These are phyloP conservation scores for Coffea eugenioides DNA, from an alignment of 257 asterid species.

Conservation along the genomic window DNA sequence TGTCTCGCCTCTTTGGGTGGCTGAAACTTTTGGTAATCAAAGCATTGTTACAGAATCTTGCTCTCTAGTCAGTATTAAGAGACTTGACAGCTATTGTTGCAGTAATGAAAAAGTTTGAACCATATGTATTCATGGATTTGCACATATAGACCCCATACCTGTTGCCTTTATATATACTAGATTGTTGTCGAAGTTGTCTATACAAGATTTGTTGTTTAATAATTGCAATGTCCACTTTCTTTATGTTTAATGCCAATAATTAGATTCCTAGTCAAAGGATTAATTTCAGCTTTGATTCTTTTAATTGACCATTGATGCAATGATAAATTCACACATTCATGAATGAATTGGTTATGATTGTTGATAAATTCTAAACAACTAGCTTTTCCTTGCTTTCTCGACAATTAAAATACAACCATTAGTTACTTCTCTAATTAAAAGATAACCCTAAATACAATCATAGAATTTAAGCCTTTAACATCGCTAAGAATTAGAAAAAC, in stretches of 20 bases:
- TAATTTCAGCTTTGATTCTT: too few species aligned
- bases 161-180: background rate
- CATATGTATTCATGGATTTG: background rate
- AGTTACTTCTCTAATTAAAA: too few species aligned
- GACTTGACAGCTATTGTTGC: background rate
- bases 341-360: too few species aligned
- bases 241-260: background rate
- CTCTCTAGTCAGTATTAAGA: background rate
- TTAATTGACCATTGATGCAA: too few species aligned
- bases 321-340: too few species aligned
- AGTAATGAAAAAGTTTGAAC: background rate
- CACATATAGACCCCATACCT: background rate
- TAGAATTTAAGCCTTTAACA: too few species aligned
- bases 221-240: background rate
- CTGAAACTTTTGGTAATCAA: slow-evolving; percentile 5
- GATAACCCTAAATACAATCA: too few species aligned
- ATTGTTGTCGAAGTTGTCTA: background rate
- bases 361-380: too few species aligned
- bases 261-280: background rate
- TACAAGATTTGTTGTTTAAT: background rate
- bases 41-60: background rate
- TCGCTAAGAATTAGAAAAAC: too few species aligned
- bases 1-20: background rate
- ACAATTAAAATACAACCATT: too few species aligned
- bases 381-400: too few species aligned